Percentiles rank a stretch among this genome's conserved stretches.
phyloP scores from a whole-genome alignment of 179 eudicot genomes.

The Actinidia chinensis region DNA sequence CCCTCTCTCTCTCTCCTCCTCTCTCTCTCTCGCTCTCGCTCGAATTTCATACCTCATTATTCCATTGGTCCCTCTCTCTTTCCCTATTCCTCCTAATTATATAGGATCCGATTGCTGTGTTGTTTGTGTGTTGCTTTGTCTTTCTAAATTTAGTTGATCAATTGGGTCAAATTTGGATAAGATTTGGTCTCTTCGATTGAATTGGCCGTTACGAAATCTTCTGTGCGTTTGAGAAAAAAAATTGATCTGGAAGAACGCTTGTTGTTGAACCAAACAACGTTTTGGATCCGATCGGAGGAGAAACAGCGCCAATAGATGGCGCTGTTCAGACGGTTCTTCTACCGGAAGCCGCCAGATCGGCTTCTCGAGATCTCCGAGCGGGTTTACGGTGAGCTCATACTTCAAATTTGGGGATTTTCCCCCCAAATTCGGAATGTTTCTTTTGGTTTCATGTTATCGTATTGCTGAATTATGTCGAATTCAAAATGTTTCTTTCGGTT shows the following conservation, averaged over 20 bases:
- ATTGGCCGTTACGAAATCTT: slow-evolving; percentile 15
- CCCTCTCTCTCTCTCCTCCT: not conserved
- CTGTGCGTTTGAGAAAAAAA: not conserved
- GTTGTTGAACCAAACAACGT: slow-evolving; percentile 22
- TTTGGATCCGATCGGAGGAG: slow-evolving; percentile 68
- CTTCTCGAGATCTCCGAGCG: slow-evolving; percentile 93
- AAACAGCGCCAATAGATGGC: slow-evolving; percentile 97
- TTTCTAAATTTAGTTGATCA: not conserved
- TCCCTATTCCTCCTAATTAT: not conserved
- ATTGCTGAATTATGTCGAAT: not conserved
- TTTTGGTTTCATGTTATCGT: not conserved
- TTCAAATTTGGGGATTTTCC: slow-evolving; percentile 31
- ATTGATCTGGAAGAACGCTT: slow-evolving; percentile 9
- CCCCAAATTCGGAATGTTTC: not conserved
- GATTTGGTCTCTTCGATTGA: not conserved
- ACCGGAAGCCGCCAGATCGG: slow-evolving; percentile 92
- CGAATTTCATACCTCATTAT: not conserved
- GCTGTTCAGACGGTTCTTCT: slow-evolving; percentile 93
- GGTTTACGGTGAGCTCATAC: slow-evolving; percentile 56
- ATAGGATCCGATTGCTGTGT: not conserved
- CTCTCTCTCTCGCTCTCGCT: not conserved
- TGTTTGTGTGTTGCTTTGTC: no score
- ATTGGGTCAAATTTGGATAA: not conserved
- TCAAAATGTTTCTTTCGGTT: no score
- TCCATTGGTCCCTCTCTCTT: not conserved